Evolutionary conservation across 495 filamentous ascomycete genomes (phyloP).

Genomic region (Xylaria sp.): DNA sequence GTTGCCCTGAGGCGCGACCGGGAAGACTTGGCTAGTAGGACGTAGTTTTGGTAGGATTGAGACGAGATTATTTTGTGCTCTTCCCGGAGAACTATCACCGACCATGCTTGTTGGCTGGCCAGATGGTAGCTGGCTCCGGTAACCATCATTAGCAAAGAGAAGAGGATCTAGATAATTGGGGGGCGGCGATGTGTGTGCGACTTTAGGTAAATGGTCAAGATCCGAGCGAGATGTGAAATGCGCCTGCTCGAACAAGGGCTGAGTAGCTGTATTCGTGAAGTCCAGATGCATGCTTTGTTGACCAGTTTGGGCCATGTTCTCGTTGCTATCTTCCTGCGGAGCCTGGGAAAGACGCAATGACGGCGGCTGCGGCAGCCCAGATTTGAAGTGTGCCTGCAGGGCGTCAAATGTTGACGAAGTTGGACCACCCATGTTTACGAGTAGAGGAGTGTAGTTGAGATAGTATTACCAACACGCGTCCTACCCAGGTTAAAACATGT

Average conservation of each 20-base stretch:
- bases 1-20: neutral
- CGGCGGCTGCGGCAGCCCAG: conserved; percentile 20
- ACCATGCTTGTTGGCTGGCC: neutral
- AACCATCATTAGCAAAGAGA: conserved; percentile 24
- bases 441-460: neutral
- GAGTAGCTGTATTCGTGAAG: neutral
- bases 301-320: neutral
- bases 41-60: conserved; percentile 16
- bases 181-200: conserved; percentile 3
- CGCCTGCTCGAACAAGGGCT: neutral
- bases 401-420: conserved; percentile 37
- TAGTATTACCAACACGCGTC: neutral
- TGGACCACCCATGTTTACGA: conserved; percentile 34
- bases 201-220: neutral
- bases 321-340: conserved; percentile 7
- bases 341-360: conserved; percentile 9
- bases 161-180: conserved; percentile 24
- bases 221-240: neutral
- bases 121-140: conserved; percentile 1
- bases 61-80: neutral
- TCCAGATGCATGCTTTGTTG: neutral
- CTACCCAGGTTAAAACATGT: neutral
- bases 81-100: neutral
- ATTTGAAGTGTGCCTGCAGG: conserved; percentile 38
- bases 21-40: neutral